A percentile compares a stretch with the other conserved stretches of the same genome.
Conservation (phyloP, 2,329 filamentous ascomycete species). For the Ceratocystis variospora region DNA sequence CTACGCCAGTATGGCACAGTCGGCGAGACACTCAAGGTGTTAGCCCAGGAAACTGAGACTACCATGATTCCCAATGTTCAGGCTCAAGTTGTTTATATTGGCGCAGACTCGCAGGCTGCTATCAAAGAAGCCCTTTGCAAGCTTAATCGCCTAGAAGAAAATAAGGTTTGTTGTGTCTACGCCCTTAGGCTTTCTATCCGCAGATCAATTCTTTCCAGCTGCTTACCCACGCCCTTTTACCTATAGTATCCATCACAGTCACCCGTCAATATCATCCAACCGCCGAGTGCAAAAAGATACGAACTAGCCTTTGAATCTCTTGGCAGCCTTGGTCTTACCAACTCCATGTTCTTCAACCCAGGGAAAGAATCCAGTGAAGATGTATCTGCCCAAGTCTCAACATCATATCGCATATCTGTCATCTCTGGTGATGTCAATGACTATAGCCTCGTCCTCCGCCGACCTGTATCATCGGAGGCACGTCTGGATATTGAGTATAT, state of each 20-base stretch:
- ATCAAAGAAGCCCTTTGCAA: background rate
- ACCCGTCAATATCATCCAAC: background rate
- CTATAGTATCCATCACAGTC: background rate
- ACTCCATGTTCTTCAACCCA: background rate
- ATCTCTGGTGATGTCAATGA: background rate
- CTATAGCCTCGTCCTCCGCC: background rate
- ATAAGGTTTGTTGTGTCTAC: background rate
- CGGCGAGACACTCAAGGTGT: background rate
- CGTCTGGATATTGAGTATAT: background rate
- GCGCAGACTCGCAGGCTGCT: background rate
- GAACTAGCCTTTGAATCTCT: background rate
- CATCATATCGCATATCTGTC: background rate
- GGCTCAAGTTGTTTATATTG: constrained; percentile 1
- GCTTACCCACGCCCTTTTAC: background rate
- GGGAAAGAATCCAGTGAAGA: background rate
- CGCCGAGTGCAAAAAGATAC: background rate
- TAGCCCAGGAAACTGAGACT: background rate
- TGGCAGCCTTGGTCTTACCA: background rate
- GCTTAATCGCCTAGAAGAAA: background rate
- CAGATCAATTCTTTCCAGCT: no score
- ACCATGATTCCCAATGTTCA: constrained; percentile 2
- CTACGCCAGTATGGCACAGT: constrained; percentile 12
- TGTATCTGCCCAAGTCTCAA: background rate
- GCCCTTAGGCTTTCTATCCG: background rate
- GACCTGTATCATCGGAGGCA: background rate